Conservation (phyloP, 768 basidiomycete species). For the Hygrocybe coccinea region DNA sequence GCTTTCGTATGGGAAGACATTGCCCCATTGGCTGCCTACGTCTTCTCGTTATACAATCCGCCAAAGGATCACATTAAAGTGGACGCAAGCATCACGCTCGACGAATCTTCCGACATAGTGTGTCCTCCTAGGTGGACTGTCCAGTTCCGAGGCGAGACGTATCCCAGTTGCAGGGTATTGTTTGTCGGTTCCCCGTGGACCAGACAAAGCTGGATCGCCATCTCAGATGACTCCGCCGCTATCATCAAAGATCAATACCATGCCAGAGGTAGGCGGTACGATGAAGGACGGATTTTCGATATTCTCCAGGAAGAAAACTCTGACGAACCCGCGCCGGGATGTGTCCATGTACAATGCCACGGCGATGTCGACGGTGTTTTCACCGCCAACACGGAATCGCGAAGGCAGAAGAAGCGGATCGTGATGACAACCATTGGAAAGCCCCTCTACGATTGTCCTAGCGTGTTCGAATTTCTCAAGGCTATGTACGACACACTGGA, state of each 20-base stretch:
- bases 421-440: constrained; percentile 6
- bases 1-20: constrained; percentile 8
- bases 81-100: constrained; percentile 3
- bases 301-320: neutral
- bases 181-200: constrained; percentile 6
- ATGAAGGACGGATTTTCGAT: constrained; percentile 7
- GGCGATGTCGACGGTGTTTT: constrained; percentile 1
- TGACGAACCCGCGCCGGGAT: neutral
- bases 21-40: constrained; percentile 2
- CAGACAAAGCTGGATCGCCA: constrained; percentile 6
- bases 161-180: constrained; percentile 4
- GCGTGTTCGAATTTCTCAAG: constrained; percentile 6
- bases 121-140: constrained; percentile 2
- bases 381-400: neutral
- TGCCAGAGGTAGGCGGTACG: neutral
- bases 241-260: constrained; percentile 2
- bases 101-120: neutral
- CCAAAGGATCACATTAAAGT: neutral
- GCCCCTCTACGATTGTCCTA: constrained; percentile 1
- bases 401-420: constrained; percentile 4
- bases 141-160: neutral
- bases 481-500: constrained; percentile 10
- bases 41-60: constrained; percentile 7
- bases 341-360: constrained; percentile 4
- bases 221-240: neutral